A percentile compares a stretch with the other conserved stretches of the same genome.
Evolutionary conservation across 768 basidiomycete species (phyloP).

Genomic region (Mycena haematopus): DNA sequence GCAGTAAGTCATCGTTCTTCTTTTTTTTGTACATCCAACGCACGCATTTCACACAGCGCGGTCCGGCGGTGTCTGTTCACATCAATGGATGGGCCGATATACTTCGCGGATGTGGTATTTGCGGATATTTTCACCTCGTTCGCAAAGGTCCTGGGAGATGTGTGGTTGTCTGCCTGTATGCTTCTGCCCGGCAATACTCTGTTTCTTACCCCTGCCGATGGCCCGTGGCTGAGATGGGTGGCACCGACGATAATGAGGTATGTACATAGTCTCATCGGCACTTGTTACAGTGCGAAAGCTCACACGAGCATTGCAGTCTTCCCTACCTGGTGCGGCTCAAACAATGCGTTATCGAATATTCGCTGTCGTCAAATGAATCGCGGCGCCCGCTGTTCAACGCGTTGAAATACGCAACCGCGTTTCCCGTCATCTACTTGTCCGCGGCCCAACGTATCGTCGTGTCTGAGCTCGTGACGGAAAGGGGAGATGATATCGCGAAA

Average conservation of each 20-base stretch:
- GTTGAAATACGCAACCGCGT: conserved; percentile 94
- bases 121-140: conserved; percentile 97
- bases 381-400: conserved; percentile 87
- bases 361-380: conserved; percentile 63
- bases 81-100: conserved; percentile 63
- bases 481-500: conserved; percentile 49
- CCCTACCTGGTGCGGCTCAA: conserved; percentile 92
- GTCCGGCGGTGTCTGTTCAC: conserved; percentile 78
- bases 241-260: conserved; percentile 90
- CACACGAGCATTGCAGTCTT: conserved; percentile 52
- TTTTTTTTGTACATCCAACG: conserved; percentile 4
- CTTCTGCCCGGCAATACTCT: conserved; percentile 85
- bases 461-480: conserved; percentile 58
- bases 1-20: conserved; percentile 55
- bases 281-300: background rate
- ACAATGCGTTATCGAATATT: conserved; percentile 92
- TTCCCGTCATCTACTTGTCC: conserved; percentile 94
- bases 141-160: conserved; percentile 94
- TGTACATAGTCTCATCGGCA: background rate
- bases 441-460: conserved; percentile 84
- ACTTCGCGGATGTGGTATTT: conserved; percentile 91
- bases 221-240: conserved; percentile 75
- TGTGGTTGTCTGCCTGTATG: conserved; percentile 90
- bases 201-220: conserved; percentile 63
- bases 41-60: conserved; percentile 54